Evolutionary conservation across 129 eudicot genomes (phyloP).

Genomic region (Tanacetum coccineum): DNA sequence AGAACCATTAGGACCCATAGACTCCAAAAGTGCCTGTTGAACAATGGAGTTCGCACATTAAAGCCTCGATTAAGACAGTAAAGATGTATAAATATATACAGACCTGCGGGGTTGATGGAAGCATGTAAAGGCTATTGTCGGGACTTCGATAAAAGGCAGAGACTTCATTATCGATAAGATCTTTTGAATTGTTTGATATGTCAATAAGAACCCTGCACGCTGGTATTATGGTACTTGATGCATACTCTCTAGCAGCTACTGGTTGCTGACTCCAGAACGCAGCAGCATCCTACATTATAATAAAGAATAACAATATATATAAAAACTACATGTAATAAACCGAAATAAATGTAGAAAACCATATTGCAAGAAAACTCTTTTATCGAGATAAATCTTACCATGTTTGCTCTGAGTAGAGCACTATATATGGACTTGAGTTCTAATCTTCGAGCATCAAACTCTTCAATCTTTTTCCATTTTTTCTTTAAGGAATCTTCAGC

Average conservation of each 20-base stretch:
- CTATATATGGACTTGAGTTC: constrained; percentile 82
- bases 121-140: constrained; percentile 98
- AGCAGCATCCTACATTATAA: constrained; percentile 74
- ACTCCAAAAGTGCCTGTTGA: constrained; percentile 81
- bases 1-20: constrained; percentile 78
- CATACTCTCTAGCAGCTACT: constrained; percentile 82
- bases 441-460: constrained; percentile 94
- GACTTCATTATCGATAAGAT: constrained; percentile 85
- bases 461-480: constrained; percentile 99
- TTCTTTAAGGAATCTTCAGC: constrained; percentile 96
- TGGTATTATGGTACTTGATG: constrained; percentile 91
- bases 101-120: constrained; percentile 99
- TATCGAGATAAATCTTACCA: constrained; percentile 43
- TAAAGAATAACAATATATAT: neutral
- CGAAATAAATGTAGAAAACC: neutral
- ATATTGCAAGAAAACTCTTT: too few relatives aligned
- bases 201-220: constrained; percentile 72
- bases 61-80: neutral
- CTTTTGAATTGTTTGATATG: constrained; percentile 70
- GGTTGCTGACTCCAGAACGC: constrained; percentile 97
- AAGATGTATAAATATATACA: constrained; percentile 9
- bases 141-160: constrained; percentile 89
- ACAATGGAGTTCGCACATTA: neutral
- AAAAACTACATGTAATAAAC: neutral
- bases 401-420: constrained; percentile 78